These are phyloP conservation scores for Microcyclosporella mali DNA, from an alignment of 2,329 filamentous ascomycete genomes.

Conservation along the genomic window DNA sequence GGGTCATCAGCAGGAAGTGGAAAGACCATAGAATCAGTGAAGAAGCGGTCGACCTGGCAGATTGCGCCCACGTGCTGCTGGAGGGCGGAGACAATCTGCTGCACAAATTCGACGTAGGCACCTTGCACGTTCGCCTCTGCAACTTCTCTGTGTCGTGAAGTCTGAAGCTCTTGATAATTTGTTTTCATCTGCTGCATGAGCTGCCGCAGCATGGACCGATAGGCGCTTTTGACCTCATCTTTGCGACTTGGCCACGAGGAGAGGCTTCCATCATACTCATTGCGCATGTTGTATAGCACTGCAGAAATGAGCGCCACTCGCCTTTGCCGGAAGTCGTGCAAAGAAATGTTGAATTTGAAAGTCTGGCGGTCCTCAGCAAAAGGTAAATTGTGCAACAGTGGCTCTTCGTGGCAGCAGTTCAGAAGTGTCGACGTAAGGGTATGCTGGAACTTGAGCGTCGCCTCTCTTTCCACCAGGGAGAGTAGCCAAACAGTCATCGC, in stretches of 20 bases:
- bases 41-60: constrained; percentile 52
- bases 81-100: constrained; percentile 52
- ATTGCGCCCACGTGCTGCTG: constrained; percentile 57
- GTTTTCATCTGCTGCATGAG: constrained; percentile 57
- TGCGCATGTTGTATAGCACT: constrained; percentile 55
- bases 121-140: constrained; percentile 36
- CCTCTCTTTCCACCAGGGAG: constrained; percentile 53
- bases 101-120: constrained; percentile 57
- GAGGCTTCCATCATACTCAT: constrained; percentile 37
- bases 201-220: constrained; percentile 47
- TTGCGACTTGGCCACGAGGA: constrained; percentile 27
- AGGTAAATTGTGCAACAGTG: constrained; percentile 52
- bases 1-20: constrained; percentile 56
- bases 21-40: constrained; percentile 55
- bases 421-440: constrained; percentile 49
- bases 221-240: constrained; percentile 40
- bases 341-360: constrained; percentile 42
- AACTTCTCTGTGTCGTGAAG: constrained; percentile 9
- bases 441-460: constrained; percentile 57
- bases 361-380: constrained; percentile 41
- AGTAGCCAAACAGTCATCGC: constrained; percentile 50
- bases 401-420: constrained; percentile 41
- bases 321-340: constrained; percentile 49
- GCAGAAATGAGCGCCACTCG: constrained; percentile 51
- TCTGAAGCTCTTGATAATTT: constrained; percentile 52